Evolutionary conservation across 129 eudicot genomes (phyloP), one percentile per base, ranked within the genome.

Genomic region (Centaurea solstitialis): DNA sequence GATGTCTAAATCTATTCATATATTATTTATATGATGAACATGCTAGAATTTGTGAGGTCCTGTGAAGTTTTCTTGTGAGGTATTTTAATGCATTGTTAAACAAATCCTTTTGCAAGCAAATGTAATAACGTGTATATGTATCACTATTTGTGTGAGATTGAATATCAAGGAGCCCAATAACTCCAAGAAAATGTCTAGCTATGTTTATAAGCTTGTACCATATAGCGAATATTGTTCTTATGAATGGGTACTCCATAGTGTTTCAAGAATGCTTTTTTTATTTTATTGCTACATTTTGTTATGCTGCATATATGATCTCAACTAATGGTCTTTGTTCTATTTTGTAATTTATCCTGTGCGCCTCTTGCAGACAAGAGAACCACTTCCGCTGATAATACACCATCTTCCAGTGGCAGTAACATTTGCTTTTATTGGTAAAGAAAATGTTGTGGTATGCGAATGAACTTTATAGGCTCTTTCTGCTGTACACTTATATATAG

Each of bases 361-460:
- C 71, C 17, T 80, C 70, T 85, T 80, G 53, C 88, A 93, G 98
- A 87, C 24, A 57, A 87, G 90, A 81, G 97, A 94, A 85, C 97
- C 98, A 38, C 90, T 91, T 77, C 93, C 97, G 3, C 80, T 94
- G 86, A 94, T 90, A 81, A 84, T 94, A 73, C 98, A 94, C 83
- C 98, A 94, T 86, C 88, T 92, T 75, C 98, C 98, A 28, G 75
- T 94, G 53, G 97, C 98, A 53, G 81, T 94, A 79, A 92, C 97
- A 62, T 94, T 94, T 83, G 98, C 88, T 12, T 94, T 92, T 81
- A 72, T 94, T 17, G 90, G 93, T 64, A 80, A 79, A 50, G 97
- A 94, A 39, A 87, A 80, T 79, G 86, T 72, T 11, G 88, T 90
- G 98, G 98, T 93, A 87, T 50, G 93, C 70, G 71, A 66, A 80